Evolutionary conservation across 805 yeast species (phyloP), one percentile per base, ranked within the genome.

Genomic region (Starmerella stigmatis): DNA sequence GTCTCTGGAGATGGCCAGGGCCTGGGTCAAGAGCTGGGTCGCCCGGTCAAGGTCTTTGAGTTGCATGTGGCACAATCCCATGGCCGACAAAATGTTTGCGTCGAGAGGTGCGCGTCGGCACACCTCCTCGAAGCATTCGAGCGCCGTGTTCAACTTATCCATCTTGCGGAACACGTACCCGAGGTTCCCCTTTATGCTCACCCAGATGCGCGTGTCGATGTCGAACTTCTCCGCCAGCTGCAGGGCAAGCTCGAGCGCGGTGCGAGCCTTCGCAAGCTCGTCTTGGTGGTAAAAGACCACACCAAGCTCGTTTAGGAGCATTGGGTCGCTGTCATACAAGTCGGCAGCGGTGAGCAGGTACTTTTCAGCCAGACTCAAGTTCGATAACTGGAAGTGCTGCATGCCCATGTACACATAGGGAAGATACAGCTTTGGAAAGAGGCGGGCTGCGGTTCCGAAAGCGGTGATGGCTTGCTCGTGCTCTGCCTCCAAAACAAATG

Each of bases 381-480:
- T 86, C 60, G 79, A 81, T 78, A 89, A 81, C 48, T 85, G 86
- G 55, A 86, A 66, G 61, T 92, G 89, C 66, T 92, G 97, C 96
- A 92, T 92, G 1, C 98, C 99, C 31, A 92, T 68, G 57, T 84
- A 89, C 48, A 92, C 65, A 57, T 82, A 78, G 2, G 98, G 97
- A 38, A 88, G 65, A 61, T 92, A 96, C 3, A 88, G 79, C 1
- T 69, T 69, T 17, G 65, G 71, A 57, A 92, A 92, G 34, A 88
- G 71, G 50, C 96, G 69, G 1, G 95, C 86, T 0, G 96, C 96
- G 11, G 94, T 88, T 1, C 97, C 88, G 63, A 88, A 92, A 0
- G 97, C 97, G 46, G 96, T 81, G 19, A 92, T 81, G 1, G 97
- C 97, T 63, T 92, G 97, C 61, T 92, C 99, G 61, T 92, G 96